Percentiles rank a stretch among this genome's conserved stretches.
These are phyloP conservation scores for Podila minutissima DNA, from an alignment of 192 early-diverging fungal genomes.

Conservation along the genomic window DNA sequence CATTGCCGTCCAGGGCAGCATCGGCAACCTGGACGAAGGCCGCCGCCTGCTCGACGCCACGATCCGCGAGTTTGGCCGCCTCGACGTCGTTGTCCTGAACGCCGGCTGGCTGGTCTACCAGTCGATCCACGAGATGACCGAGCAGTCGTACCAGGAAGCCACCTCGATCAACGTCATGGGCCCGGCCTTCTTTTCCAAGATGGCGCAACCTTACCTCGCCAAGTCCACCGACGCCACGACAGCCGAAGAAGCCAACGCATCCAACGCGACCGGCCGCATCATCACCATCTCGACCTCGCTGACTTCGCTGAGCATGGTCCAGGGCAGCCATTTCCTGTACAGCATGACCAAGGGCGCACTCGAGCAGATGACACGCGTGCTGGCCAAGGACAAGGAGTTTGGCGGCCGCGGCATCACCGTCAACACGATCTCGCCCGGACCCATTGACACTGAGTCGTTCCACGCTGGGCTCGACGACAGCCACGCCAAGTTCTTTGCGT, in stretches of 20 bases:
- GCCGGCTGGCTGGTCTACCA: constrained; percentile 35
- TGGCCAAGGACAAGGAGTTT: constrained; percentile 26
- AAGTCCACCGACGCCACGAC: background rate
- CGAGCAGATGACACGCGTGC: constrained; percentile 7
- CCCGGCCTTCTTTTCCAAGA: constrained; percentile 26
- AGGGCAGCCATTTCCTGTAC: constrained; percentile 17
- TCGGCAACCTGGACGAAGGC: constrained; percentile 17
- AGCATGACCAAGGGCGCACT: constrained; percentile 10
- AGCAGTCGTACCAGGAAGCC: constrained; percentile 35
- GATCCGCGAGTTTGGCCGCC: constrained; percentile 43
- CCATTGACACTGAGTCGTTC: constrained; percentile 14
- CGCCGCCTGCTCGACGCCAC: constrained; percentile 16
- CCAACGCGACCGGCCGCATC: constrained; percentile 22
- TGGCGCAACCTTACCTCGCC: constrained; percentile 41
- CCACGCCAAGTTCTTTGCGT: background rate
- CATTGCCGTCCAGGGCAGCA: constrained; percentile 57
- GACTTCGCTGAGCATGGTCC: constrained; percentile 7
- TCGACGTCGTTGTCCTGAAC: constrained; percentile 60
- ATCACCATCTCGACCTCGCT: constrained; percentile 41
- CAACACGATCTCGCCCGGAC: constrained; percentile 24
- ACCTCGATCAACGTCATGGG: constrained; percentile 45
- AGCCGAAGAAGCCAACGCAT: background rate
- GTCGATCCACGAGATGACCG: constrained; percentile 34
- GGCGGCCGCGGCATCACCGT: constrained; percentile 10
- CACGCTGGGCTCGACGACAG: background rate